Percentiles rank a stretch among this genome's conserved stretches.
Evolutionary conservation across 2,329 filamentous ascomycete genomes (phyloP).

Genomic region (Cladophialophora yegresii): DNA sequence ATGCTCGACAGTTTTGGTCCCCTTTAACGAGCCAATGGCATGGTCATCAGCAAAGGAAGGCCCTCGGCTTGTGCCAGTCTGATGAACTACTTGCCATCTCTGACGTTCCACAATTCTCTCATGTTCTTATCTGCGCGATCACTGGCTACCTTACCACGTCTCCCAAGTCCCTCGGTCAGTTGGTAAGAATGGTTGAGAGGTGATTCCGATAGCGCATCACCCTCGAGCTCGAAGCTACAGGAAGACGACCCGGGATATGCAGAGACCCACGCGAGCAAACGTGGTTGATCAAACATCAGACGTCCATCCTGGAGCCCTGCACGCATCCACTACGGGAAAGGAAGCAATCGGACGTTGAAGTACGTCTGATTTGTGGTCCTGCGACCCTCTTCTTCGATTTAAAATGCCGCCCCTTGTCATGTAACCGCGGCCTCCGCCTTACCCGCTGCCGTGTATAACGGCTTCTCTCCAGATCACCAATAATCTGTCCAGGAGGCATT

Average conservation of each 20-base stretch:
- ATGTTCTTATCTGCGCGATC: background rate
- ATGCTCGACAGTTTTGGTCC: background rate
- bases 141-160: background rate
- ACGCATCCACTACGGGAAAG: background rate
- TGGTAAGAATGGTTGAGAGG: background rate
- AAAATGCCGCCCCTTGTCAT: background rate
- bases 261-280: background rate
- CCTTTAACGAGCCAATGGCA: background rate
- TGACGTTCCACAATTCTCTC: background rate
- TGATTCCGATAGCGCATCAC: background rate
- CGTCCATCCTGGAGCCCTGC: background rate
- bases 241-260: background rate
- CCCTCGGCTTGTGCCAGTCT: background rate
- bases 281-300: conserved; percentile 1
- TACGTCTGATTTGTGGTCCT: background rate
- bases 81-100: background rate
- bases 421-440: conserved; percentile 4
- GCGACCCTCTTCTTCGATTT: background rate
- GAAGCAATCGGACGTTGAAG: background rate
- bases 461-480: conserved; percentile 8
- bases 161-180: background rate
- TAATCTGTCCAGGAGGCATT: conserved; percentile 2
- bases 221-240: background rate
- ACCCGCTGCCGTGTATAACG: conserved; percentile 11
- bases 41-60: background rate